Conservation (phyloP, 805 yeast species). For the Brettanomyces anomalus region DNA sequence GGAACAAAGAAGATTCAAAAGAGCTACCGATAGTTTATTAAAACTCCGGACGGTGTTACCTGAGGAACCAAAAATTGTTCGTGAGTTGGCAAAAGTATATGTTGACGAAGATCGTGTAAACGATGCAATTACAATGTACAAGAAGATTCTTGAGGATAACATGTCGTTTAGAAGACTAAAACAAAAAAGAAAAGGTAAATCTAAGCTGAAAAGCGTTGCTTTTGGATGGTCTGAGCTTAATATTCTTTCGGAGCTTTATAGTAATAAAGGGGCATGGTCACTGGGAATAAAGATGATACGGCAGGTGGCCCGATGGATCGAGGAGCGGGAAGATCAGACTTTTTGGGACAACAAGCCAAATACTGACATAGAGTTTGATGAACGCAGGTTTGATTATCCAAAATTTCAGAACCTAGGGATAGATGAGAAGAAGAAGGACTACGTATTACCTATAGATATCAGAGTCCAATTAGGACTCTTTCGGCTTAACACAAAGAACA, state of each 20-base stretch:
- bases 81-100: conserved; percentile 47
- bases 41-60: conserved; percentile 50
- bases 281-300: conserved; percentile 60
- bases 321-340: conserved; percentile 49
- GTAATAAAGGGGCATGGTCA: conserved; percentile 55
- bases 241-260: conserved; percentile 70
- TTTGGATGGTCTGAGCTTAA: conserved; percentile 90
- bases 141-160: conserved; percentile 54
- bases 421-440: conserved; percentile 33
- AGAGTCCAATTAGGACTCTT: conserved; percentile 71
- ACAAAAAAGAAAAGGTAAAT: conserved; percentile 4
- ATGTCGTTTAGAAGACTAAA: conserved; percentile 28
- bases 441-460: conserved; percentile 74
- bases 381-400: conserved; percentile 43
- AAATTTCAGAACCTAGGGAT: conserved; percentile 33
- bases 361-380: conserved; percentile 81
- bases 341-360: conserved; percentile 53
- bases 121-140: conserved; percentile 69
- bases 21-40: conserved; percentile 69
- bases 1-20: conserved; percentile 53
- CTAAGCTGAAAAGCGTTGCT: conserved; percentile 29
- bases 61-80: conserved; percentile 45
- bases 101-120: conserved; percentile 50
- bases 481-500: conserved; percentile 49
- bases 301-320: conserved; percentile 76